A percentile compares a stretch with the other conserved stretches of the same genome.
These are phyloP conservation scores for Rhizopus delemar DNA, from an alignment of 371 early-diverging fungal genomes.

Conservation along the genomic window DNA sequence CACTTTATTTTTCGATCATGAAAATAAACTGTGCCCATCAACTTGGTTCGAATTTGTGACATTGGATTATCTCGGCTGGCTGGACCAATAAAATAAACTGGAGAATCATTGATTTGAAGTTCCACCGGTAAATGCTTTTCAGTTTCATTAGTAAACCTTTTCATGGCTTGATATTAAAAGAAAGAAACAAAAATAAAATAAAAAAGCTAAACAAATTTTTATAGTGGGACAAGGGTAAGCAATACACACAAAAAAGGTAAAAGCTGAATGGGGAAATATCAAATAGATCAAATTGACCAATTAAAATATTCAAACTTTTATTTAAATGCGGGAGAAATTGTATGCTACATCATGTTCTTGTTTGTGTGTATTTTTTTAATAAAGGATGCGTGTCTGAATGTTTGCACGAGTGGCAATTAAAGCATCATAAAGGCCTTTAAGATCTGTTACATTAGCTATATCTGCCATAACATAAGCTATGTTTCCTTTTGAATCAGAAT, in stretches of 20 bases:
- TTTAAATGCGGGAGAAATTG: too few species aligned
- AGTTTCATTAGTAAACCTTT: not conserved
- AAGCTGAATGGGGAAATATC: too few species aligned
- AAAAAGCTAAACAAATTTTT: too few species aligned
- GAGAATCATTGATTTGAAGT: slow-evolving; percentile 22
- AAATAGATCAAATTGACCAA: too few species aligned
- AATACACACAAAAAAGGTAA: too few species aligned
- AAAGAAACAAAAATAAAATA: too few species aligned
- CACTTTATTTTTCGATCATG: slow-evolving; percentile 47
- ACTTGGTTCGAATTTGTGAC: slow-evolving; percentile 42
- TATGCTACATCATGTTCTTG: too few species aligned
- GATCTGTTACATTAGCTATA: slow-evolving; percentile 74
- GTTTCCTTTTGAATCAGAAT: slow-evolving; percentile 89
- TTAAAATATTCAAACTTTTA: too few species aligned
- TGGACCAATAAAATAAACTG: slow-evolving; percentile 51
- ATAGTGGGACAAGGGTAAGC: too few species aligned
- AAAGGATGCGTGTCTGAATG: slow-evolving; percentile 78
- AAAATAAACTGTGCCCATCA: slow-evolving; percentile 44
- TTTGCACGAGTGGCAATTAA: slow-evolving; percentile 73
- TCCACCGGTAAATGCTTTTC: slow-evolving; percentile 25
- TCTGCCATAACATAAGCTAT: slow-evolving; percentile 96
- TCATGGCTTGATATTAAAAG: too few species aligned
- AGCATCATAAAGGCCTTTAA: slow-evolving; percentile 68
- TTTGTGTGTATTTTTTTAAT: slow-evolving; percentile 40
- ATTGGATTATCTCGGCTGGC: slow-evolving; percentile 47